These are phyloP conservation scores for Alopecurus myosuroides DNA, from an alignment of 176 grass and related monocot genomes.

Conservation along the genomic window DNA sequence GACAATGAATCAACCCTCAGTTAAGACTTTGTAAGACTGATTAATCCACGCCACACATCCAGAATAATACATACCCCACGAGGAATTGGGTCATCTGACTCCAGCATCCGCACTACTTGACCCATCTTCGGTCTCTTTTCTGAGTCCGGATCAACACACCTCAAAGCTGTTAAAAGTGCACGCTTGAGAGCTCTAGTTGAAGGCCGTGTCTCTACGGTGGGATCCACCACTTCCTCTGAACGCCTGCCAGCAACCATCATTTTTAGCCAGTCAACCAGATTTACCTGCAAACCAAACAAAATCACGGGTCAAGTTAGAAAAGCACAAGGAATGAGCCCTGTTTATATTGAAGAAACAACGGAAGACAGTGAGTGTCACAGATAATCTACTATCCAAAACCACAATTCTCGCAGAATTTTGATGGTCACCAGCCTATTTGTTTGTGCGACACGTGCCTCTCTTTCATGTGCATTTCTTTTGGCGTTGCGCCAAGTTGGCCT, in stretches of 20 bases:
- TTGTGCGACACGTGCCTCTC: too few relatives aligned
- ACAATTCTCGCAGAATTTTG: too few relatives aligned
- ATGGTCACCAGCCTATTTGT: too few relatives aligned
- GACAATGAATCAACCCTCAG: background rate
- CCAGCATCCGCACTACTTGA: conserved; percentile 93
- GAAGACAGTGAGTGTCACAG: background rate
- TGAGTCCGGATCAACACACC: conserved; percentile 95
- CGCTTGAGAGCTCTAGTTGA: conserved; percentile 86
- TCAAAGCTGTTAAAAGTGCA: conserved; percentile 82
- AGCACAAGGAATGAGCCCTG: background rate
- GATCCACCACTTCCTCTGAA: conserved; percentile 94
- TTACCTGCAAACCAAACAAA: conserved; percentile 54
- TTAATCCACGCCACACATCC: background rate
- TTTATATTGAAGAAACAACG: background rate
- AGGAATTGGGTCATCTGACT: conserved; percentile 84
- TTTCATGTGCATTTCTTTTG: too few relatives aligned
- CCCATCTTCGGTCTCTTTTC: conserved; percentile 99
- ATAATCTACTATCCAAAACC: too few relatives aligned
- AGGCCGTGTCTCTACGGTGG: conserved; percentile 71
- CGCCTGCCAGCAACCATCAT: conserved; percentile 95
- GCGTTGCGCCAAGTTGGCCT: too few relatives aligned
- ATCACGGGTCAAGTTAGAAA: conserved; percentile 13
- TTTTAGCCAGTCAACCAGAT: conserved; percentile 98
- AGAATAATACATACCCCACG: conserved; percentile 52
- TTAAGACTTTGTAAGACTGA: background rate